Conservation (phyloP, 768 basidiomycete genomes). For the Lyophyllum atratum region DNA sequence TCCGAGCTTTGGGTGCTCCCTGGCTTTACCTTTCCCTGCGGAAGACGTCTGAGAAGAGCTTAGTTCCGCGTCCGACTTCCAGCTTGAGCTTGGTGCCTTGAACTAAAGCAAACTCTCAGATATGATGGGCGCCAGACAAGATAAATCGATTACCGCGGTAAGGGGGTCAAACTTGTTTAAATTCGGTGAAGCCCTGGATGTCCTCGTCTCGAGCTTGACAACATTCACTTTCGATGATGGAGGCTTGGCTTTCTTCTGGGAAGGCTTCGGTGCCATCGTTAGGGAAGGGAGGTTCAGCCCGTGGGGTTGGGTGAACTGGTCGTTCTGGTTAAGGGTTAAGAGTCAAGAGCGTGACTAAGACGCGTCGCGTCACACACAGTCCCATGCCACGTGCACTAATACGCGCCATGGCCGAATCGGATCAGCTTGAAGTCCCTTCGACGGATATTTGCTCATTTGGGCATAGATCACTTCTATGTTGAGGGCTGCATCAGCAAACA, state of each 20-base stretch:
- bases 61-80: not conserved
- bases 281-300: not conserved
- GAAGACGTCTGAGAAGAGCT: constrained; percentile 6
- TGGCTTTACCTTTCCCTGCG: constrained; percentile 29
- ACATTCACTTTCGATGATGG: constrained; percentile 11
- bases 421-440: too few relatives aligned
- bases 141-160: constrained; percentile 20
- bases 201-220: constrained; percentile 13
- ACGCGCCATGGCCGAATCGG: too few relatives aligned
- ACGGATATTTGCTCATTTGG: too few relatives aligned
- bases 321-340: not conserved
- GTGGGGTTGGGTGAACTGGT: not conserved
- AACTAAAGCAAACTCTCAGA: constrained; percentile 8
- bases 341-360: not conserved
- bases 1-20: constrained; percentile 5
- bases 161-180: constrained; percentile 23
- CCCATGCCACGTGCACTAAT: not conserved
- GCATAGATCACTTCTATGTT: too few relatives aligned
- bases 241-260: constrained; percentile 14
- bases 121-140: not conserved
- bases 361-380: not conserved
- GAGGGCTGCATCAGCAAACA: too few relatives aligned
- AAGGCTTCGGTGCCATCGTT: constrained; percentile 1
- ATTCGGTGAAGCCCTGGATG: constrained; percentile 2
- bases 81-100: constrained; percentile 3